These are phyloP conservation scores for Biscutella laevigata DNA, from an alignment of 441 rosid genomes.

Conservation along the genomic window DNA sequence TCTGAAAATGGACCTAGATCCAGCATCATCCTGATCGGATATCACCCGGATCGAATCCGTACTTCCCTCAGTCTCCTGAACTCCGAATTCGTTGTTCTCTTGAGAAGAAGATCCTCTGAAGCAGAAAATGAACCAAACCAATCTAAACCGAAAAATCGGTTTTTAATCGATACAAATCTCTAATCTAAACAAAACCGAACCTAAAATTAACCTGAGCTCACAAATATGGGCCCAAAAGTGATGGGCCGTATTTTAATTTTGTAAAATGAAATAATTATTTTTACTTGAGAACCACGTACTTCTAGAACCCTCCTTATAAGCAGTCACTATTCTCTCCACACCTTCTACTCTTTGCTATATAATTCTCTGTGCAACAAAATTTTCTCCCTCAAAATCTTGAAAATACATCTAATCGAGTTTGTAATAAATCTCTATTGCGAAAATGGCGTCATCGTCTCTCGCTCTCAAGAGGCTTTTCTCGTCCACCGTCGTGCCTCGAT, in stretches of 20 bases:
- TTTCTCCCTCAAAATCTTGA: background rate
- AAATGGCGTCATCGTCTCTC: constrained; percentile 28
- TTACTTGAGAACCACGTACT: constrained; percentile 17
- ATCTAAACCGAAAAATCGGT: constrained; percentile 14
- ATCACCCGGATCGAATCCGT: background rate
- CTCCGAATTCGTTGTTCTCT: background rate
- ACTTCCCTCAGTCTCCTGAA: background rate
- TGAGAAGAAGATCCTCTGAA: background rate
- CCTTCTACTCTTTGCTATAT: constrained; percentile 17
- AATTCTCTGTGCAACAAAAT: background rate
- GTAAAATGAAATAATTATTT: background rate
- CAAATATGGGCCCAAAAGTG: constrained; percentile 4
- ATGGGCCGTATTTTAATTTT: background rate
- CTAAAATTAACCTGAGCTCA: background rate
- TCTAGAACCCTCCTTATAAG: constrained; percentile 24
- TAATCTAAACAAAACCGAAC: constrained; percentile 5
- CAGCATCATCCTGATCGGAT: constrained; percentile 45
- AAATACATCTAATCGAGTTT: background rate
- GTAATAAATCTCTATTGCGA: background rate
- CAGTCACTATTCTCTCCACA: background rate
- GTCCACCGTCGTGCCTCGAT: constrained; percentile 22
- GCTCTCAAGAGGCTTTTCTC: constrained; percentile 37
- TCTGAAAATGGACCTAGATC: constrained; percentile 94
- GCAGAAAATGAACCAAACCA: constrained; percentile 9
- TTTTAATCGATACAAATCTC: background rate